Conservation (phyloP, 1,139 yeast genomes). For the Hyphopichia khmerensis region DNA sequence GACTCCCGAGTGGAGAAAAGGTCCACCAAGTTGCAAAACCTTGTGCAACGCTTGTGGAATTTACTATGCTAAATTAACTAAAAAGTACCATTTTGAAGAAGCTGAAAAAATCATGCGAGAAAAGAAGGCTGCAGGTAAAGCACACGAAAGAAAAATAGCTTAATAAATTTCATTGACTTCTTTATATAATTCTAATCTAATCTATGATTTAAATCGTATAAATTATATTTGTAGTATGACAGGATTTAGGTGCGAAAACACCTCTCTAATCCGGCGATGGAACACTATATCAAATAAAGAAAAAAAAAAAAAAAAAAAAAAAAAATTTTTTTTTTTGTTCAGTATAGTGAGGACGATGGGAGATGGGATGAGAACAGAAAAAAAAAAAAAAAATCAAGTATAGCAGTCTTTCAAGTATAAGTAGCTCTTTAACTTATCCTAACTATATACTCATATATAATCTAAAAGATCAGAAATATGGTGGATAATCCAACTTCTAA, state of each 20-base stretch:
- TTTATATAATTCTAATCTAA: too few relatives aligned
- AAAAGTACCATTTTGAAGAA: conserved; percentile 23
- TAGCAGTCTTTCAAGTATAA: background rate
- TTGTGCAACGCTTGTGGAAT: conserved; percentile 50
- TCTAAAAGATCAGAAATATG: background rate
- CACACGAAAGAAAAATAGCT: conserved; percentile 2
- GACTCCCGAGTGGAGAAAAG: conserved; percentile 50
- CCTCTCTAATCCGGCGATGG: background rate
- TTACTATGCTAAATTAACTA: conserved; percentile 34
- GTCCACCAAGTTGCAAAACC: conserved; percentile 44
- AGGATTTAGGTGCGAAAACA: background rate
- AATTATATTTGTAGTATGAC: background rate
- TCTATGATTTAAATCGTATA: too few relatives aligned
- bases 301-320: background rate
- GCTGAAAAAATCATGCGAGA: conserved; percentile 25
- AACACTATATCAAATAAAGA: background rate
- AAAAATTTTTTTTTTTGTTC: background rate
- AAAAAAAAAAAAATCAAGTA: background rate
- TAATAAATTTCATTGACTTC: background rate
- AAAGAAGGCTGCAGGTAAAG: conserved; percentile 8
- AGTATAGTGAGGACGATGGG: background rate
- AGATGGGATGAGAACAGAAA: background rate
- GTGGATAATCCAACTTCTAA: conserved; percentile 3
- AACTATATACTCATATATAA: too few relatives aligned
- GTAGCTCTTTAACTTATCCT: background rate